These are phyloP conservation scores for Pachyrhizus erosus DNA, from an alignment of 306 rosid species.

Conservation along the genomic window DNA sequence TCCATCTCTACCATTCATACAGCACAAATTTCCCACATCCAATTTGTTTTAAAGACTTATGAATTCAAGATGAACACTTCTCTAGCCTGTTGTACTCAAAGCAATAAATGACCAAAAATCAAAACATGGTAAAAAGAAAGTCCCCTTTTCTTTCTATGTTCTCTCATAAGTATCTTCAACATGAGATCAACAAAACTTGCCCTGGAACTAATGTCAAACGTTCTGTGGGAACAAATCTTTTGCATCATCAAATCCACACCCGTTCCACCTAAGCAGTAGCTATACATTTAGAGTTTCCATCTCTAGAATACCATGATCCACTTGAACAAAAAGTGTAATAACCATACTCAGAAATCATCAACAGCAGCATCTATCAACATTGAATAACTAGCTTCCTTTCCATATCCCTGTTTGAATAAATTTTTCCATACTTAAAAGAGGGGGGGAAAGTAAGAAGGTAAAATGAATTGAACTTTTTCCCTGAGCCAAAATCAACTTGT, in stretches of 20 bases:
- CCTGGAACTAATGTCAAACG: not conserved
- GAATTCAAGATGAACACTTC: slow-evolving; percentile 18
- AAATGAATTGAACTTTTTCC: not conserved
- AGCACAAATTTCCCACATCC: not conserved
- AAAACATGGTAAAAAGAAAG: not conserved
- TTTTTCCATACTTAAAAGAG: not conserved
- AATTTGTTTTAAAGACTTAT: not conserved
- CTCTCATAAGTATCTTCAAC: not conserved
- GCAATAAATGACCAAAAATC: not conserved
- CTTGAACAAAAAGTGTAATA: not conserved
- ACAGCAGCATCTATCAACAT: slow-evolving; percentile 1
- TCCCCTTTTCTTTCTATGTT: not conserved
- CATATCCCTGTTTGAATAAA: too few relatives aligned
- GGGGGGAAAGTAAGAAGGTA: not conserved
- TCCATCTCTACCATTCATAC: not conserved
- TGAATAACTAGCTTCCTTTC: not conserved
- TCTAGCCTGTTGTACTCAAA: not conserved
- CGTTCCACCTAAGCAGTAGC: not conserved
- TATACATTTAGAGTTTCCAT: not conserved
- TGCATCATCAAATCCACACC: slow-evolving; percentile 2
- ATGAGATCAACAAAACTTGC: not conserved
- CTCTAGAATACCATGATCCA: not conserved
- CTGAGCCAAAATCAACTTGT: not conserved
- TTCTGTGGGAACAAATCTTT: not conserved
- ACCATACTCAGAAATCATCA: not conserved